Evolutionary conservation across 768 basidiomycete species (phyloP).

Genomic region (Lactifluus pinguis): DNA sequence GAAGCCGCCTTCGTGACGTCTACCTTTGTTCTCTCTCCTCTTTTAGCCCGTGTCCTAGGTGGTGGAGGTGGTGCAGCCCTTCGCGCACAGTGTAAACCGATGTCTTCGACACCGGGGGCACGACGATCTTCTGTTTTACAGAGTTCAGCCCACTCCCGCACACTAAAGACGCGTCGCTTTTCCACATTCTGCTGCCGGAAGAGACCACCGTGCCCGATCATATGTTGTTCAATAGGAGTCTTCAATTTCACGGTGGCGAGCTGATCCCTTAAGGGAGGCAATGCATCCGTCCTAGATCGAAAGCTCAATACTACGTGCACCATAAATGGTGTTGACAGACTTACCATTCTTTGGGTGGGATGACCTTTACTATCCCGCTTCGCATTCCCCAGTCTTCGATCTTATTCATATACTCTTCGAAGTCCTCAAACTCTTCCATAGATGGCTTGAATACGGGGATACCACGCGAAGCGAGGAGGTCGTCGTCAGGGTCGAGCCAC

Average conservation of each 20-base stretch:
- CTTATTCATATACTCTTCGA: slow-evolving; percentile 81
- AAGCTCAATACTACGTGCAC: slow-evolving; percentile 20
- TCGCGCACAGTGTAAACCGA: slow-evolving; percentile 42
- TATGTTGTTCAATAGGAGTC: slow-evolving; percentile 88
- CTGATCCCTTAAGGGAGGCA: slow-evolving; percentile 66
- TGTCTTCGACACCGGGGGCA: slow-evolving; percentile 62
- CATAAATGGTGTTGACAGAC: slow-evolving; percentile 24
- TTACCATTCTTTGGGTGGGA: slow-evolving; percentile 92
- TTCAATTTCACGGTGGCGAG: slow-evolving; percentile 70
- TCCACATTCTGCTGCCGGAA: slow-evolving; percentile 90
- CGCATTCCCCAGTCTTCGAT: slow-evolving; percentile 85
- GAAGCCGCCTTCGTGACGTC: slow-evolving; percentile 39
- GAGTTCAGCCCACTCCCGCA: slow-evolving; percentile 81
- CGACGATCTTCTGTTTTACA: slow-evolving; percentile 63
- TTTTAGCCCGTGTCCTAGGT: slow-evolving; percentile 32
- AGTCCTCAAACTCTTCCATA: slow-evolving; percentile 86
- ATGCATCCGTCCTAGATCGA: slow-evolving; percentile 48
- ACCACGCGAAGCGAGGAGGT: slow-evolving; percentile 74
- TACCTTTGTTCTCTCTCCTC: slow-evolving; percentile 32
- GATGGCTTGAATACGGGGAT: slow-evolving; percentile 96
- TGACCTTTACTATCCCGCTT: slow-evolving; percentile 93
- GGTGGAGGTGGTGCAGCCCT: slow-evolving; percentile 28
- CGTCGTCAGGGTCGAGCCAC: slow-evolving; percentile 72
- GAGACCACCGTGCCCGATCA: slow-evolving; percentile 77
- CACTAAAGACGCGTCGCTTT: slow-evolving; percentile 73